Percentiles rank a stretch among this genome's conserved stretches.
phyloP scores from a whole-genome alignment of 2,329 filamentous ascomycete species.

The Monosporascus sp. region DNA sequence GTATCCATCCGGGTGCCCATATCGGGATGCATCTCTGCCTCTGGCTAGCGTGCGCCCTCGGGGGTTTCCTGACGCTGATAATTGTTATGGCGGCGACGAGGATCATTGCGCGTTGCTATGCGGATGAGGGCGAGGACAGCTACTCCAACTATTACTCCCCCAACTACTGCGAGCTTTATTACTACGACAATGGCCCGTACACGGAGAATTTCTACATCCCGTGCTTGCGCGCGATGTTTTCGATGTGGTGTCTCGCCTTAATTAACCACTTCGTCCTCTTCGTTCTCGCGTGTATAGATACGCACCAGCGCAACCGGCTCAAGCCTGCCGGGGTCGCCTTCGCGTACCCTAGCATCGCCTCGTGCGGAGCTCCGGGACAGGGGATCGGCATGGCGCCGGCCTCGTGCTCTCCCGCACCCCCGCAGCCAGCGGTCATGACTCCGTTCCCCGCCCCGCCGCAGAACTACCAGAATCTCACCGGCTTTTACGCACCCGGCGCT shows the following conservation, averaged over 20 bases:
- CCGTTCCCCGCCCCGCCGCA: slow-evolving; percentile 16
- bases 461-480: slow-evolving; percentile 30
- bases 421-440: slow-evolving; percentile 6
- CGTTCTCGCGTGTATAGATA: slow-evolving; percentile 33
- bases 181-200: slow-evolving; percentile 1
- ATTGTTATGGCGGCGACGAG: slow-evolving; percentile 1
- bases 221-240: slow-evolving; percentile 51
- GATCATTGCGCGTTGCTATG: slow-evolving; percentile 1
- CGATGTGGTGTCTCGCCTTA: slow-evolving; percentile 69
- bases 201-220: slow-evolving; percentile 13
- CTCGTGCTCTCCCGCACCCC: slow-evolving; percentile 14
- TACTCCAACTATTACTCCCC: neutral
- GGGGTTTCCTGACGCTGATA: slow-evolving; percentile 11
- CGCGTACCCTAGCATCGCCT: slow-evolving; percentile 1
- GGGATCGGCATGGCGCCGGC: neutral
- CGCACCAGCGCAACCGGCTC: slow-evolving; percentile 22
- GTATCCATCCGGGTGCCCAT: slow-evolving; percentile 27
- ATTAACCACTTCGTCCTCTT: slow-evolving; percentile 82
- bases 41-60: slow-evolving; percentile 22
- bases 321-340: slow-evolving; percentile 15
- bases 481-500: slow-evolving; percentile 18
- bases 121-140: slow-evolving; percentile 1
- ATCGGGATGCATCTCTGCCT: slow-evolving; percentile 23
- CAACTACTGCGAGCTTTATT: slow-evolving; percentile 14
- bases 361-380: neutral